Evolutionary conservation across 2,329 filamentous ascomycete genomes (phyloP), one percentile per base, ranked within the genome.

Genomic region (Xylariales sp.): DNA sequence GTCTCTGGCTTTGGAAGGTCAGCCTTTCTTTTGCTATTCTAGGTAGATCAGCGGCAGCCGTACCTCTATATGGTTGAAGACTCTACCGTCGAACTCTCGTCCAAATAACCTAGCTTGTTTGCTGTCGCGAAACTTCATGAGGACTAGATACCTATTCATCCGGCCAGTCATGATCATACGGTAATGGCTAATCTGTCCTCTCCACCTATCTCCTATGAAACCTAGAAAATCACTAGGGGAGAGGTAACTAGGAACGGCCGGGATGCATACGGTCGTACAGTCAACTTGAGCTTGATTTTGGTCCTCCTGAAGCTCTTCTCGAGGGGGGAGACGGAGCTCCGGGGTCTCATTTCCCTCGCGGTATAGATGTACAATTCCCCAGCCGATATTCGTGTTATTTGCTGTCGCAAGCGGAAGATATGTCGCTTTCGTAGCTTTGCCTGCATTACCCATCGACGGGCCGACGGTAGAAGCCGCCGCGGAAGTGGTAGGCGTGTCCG

Each of bases 331-430:
- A 70, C 67, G 69, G 71, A 93, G 81, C 12, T 83, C 86, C 1
- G 88, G 83, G 0, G 90, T 91, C 78, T 97, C 92, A 66, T 93
- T 88, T 1, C 87, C 88, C 79, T 98, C 95, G 9, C 94, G 89
- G 78, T 97, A 99, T 34, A 99, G 86, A 78, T 97, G 96, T 1
- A 99, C 94, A 14, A 98, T 89, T 1, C 96, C 96, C 91, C 93
- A 97, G 49, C 93, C 93, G 1, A 94, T 85, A 67, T 97, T 91
- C 0, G 93, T 93, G 62, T 91, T 89, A 74, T 85, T 88, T 16
- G 71, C 68, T 30, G 89, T 87, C 64, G 91, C 87, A 0, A 95
- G 84, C 0, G 92, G 90, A 23, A 93, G 82, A 76, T 91, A 97
- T 70, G 88, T 86, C 5, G 93, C 96, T 78, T 94, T 97, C 0